Evolutionary conservation across 805 yeast genomes (phyloP).

Genomic region (Ogataea methanolica): DNA sequence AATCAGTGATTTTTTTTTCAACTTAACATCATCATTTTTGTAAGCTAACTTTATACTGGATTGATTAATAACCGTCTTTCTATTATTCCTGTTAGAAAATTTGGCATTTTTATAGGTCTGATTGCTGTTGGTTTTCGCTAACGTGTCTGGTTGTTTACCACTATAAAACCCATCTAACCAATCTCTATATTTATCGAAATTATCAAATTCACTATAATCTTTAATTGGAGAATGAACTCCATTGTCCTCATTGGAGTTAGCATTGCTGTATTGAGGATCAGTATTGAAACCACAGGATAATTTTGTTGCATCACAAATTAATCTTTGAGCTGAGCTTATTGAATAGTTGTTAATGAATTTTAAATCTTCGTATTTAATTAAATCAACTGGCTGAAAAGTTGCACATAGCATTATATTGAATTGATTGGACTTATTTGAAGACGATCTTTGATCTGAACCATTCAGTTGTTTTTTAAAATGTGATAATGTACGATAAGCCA

Average conservation of each 20-base stretch:
- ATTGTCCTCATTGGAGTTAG: neutral
- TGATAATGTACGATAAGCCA: constrained; percentile 29
- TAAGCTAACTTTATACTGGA: no score
- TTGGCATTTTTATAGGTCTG: neutral
- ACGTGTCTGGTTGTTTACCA: neutral
- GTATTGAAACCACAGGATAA: neutral
- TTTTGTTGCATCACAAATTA: constrained; percentile 9
- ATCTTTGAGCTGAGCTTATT: constrained; percentile 10
- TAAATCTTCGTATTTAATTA: constrained; percentile 21
- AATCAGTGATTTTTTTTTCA: no score
- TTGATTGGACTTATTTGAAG: constrained; percentile 1
- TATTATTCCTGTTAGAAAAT: no score
- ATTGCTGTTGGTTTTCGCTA: neutral
- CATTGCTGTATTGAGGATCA: neutral
- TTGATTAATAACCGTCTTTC: no score
- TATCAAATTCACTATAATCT: constrained; percentile 13
- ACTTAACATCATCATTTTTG: no score
- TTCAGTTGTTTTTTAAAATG: neutral
- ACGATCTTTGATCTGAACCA: no score
- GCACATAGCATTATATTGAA: constrained; percentile 22
- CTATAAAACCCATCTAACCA: constrained; percentile 21
- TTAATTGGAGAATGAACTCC: neutral
- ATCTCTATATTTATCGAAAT: constrained; percentile 19
- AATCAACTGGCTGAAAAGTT: constrained; percentile 23
- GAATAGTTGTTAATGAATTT: constrained; percentile 14